These are phyloP conservation scores for Kazachstania viticola DNA, from an alignment of 805 yeast species.

Conservation along the genomic window DNA sequence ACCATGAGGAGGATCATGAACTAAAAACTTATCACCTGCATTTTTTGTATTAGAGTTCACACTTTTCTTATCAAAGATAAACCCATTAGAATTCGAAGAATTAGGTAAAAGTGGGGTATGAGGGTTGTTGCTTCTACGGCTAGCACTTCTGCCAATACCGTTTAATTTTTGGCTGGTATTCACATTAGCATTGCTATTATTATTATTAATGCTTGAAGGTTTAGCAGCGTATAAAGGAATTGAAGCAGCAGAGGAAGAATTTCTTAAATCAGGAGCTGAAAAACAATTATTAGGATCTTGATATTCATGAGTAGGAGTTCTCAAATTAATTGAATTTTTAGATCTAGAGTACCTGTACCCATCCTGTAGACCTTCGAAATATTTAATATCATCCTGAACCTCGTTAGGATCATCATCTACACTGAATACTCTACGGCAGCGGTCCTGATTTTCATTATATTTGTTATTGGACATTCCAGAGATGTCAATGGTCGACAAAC, in stretches of 20 bases:
- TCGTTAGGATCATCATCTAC: constrained; percentile 79
- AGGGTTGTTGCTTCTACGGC: background rate
- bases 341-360: constrained; percentile 40
- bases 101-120: background rate
- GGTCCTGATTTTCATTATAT: constrained; percentile 7
- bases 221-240: background rate
- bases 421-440: constrained; percentile 40
- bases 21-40: background rate
- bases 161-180: background rate
- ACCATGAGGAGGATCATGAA: background rate
- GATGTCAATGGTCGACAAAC: too few species aligned
- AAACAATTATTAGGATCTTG: too few species aligned
- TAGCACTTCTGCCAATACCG: too few species aligned
- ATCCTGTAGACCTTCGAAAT: constrained; percentile 63
- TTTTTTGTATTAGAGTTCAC: background rate
- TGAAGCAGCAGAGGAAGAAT: background rate
- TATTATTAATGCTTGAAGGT: background rate
- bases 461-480: background rate
- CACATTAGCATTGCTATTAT: background rate
- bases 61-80: constrained; percentile 1
- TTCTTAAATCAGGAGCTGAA: background rate
- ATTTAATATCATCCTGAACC: constrained; percentile 48
- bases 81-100: constrained; percentile 1
- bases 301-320: too few species aligned
- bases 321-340: background rate